Percentiles rank a stretch among this genome's conserved stretches.
phyloP scores from a whole-genome alignment of 106 monocot genomes.

The Vanilla planifolia region DNA sequence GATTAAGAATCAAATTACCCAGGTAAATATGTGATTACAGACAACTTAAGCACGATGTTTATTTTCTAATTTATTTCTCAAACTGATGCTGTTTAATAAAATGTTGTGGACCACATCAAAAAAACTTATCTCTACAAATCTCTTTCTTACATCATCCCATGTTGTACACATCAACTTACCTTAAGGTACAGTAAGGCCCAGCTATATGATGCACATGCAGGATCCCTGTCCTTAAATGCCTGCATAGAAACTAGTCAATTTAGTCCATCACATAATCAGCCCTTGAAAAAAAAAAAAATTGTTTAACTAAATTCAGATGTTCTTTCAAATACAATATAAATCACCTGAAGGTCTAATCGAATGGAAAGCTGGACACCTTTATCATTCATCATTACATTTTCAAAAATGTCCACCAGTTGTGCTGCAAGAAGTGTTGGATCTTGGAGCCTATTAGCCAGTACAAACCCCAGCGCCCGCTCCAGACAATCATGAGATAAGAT shows the following conservation, averaged over 20 bases:
- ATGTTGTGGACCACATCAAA: not conserved
- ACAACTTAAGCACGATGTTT: not conserved
- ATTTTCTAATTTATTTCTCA: not conserved
- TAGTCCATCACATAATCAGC: not conserved
- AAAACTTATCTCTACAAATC: too few species aligned
- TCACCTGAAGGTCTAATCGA: conserved; percentile 92
- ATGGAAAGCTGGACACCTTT: conserved; percentile 63
- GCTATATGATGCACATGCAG: conserved; percentile 77
- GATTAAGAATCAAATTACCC: not conserved
- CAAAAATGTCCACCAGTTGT: conserved; percentile 85
- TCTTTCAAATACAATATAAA: conserved; percentile 2
- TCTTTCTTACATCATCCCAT: not conserved
- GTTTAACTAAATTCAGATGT: conserved; percentile 8
- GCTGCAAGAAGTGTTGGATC: conserved; percentile 73
- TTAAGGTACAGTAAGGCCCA: conserved; percentile 87
- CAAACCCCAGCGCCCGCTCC: conserved; percentile 75
- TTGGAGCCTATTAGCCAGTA: conserved; percentile 87
- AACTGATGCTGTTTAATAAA: not conserved
- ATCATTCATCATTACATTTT: conserved; percentile 78
- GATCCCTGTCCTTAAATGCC: conserved; percentile 92
- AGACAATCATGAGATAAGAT: conserved; percentile 80
- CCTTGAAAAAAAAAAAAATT: not conserved
- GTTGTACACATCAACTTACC: conserved; percentile 26
- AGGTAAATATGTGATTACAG: too few species aligned
- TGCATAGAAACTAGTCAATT: conserved; percentile 10